Evolutionary conservation across 768 basidiomycete species (phyloP).

Genomic region (Rubroboletus satanas): DNA sequence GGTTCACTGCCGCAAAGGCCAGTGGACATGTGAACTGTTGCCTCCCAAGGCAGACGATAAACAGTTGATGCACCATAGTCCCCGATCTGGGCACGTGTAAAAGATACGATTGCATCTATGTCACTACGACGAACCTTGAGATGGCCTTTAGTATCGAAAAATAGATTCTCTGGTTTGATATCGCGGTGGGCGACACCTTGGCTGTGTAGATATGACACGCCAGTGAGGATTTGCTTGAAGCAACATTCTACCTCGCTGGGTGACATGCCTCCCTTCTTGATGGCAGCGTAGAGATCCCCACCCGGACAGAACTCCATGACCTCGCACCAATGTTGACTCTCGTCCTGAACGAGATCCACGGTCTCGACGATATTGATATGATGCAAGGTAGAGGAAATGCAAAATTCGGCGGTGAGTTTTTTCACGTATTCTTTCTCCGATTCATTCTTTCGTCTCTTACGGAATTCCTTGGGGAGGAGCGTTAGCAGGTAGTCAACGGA

Average conservation of each 20-base stretch:
- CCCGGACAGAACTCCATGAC: constrained; percentile 99
- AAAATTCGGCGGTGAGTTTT: constrained; percentile 99
- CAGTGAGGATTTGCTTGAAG: constrained; percentile 92
- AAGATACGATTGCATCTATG: not conserved
- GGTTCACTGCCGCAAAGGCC: constrained; percentile 97
- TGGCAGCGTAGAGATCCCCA: constrained; percentile 96
- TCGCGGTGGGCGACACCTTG: constrained; percentile 98
- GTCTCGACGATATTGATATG: constrained; percentile 97
- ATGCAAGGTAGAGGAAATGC: constrained; percentile 93
- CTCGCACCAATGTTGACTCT: constrained; percentile 95
- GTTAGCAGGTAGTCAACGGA: not conserved
- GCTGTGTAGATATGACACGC: constrained; percentile 86
- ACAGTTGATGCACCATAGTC: constrained; percentile 99
- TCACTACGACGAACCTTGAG: constrained; percentile 66
- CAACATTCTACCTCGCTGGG: constrained; percentile 93
- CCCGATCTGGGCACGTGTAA: constrained; percentile 63
- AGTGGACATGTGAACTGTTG: constrained; percentile 94
- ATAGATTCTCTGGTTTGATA: constrained; percentile 96
- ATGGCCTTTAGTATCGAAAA: constrained; percentile 89
- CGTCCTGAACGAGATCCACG: constrained; percentile 98
- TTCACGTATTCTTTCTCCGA: constrained; percentile 99
- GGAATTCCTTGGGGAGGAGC: constrained; percentile 73
- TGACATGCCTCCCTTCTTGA: constrained; percentile 94
- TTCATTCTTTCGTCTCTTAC: constrained; percentile 96
- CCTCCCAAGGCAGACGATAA: constrained; percentile 96